A percentile compares a stretch with the other conserved stretches of the same genome.
phyloP scores from a whole-genome alignment of 306 rosid genomes.

The Malus asiatica region DNA sequence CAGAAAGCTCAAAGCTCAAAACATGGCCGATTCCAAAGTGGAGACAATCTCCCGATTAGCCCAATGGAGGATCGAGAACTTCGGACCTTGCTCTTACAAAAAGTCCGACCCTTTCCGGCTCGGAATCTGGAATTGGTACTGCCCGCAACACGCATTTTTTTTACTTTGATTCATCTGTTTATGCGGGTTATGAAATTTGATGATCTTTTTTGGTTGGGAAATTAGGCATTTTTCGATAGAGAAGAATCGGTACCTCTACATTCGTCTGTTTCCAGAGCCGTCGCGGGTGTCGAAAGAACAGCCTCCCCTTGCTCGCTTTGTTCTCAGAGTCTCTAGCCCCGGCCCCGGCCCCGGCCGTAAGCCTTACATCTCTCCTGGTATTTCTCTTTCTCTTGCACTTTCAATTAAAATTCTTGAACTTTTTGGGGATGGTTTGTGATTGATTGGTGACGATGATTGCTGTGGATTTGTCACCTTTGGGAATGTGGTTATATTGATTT shows the following conservation, averaged over 20 bases:
- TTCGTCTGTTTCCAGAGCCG: slow-evolving; percentile 77
- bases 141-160: not conserved
- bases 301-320: slow-evolving; percentile 70
- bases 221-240: slow-evolving; percentile 55
- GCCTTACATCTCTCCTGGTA: slow-evolving; percentile 61
- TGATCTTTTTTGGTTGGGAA: not conserved
- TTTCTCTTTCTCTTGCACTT: not conserved
- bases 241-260: slow-evolving; percentile 57
- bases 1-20: not conserved
- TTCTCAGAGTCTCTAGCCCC: slow-evolving; percentile 53
- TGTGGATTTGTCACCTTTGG: not conserved
- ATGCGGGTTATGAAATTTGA: not conserved
- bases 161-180: not conserved
- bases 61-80: slow-evolving; percentile 75
- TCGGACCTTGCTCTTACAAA: slow-evolving; percentile 58
- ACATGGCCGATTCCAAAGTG: slow-evolving; percentile 61
- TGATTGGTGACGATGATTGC: not conserved
- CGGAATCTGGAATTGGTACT: slow-evolving; percentile 88
- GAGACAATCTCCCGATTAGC: slow-evolving; percentile 66
- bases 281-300: slow-evolving; percentile 59
- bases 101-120: slow-evolving; percentile 75
- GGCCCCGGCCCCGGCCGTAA: slow-evolving; percentile 52
- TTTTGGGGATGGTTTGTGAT: not conserved
- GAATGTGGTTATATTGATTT: not conserved
- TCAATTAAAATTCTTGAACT: not conserved